These are phyloP conservation scores for Fusarium subtropicale DNA, from an alignment of 2,329 filamentous ascomycete species.

Conservation along the genomic window DNA sequence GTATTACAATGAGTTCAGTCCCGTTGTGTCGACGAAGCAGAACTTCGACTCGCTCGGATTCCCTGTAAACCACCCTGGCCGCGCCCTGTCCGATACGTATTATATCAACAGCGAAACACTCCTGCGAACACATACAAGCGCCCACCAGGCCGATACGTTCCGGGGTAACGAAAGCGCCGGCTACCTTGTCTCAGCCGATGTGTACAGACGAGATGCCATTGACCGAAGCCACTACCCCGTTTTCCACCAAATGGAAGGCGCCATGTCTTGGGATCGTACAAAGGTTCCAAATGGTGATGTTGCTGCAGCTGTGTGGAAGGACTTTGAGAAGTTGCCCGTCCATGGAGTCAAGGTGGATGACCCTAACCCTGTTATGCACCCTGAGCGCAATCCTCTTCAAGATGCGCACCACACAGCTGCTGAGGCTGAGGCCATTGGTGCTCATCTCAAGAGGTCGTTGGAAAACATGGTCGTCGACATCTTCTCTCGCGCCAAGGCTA, in stretches of 20 bases:
- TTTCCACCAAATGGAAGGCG: slow-evolving; percentile 99
- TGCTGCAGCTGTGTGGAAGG: slow-evolving; percentile 73
- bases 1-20: slow-evolving; percentile 81
- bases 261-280: slow-evolving; percentile 84
- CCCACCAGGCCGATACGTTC: slow-evolving; percentile 89
- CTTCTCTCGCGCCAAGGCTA: slow-evolving; percentile 80
- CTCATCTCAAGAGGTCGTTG: slow-evolving; percentile 88
- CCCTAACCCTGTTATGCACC: slow-evolving; percentile 80
- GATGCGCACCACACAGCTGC: slow-evolving; percentile 73
- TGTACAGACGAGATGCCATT: slow-evolving; percentile 94
- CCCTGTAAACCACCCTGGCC: slow-evolving; percentile 85
- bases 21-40: slow-evolving; percentile 84
- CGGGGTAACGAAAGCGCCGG: slow-evolving; percentile 77
- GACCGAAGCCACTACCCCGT: slow-evolving; percentile 95
- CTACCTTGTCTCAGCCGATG: slow-evolving; percentile 92
- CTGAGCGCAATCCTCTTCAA: slow-evolving; percentile 86
- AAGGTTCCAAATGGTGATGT: slow-evolving; percentile 69
- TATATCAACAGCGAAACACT: slow-evolving; percentile 89
- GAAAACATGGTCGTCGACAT: slow-evolving; percentile 92
- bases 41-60: slow-evolving; percentile 99
- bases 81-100: slow-evolving; percentile 91
- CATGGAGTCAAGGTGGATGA: slow-evolving; percentile 86
- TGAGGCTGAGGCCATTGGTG: slow-evolving; percentile 84
- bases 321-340: slow-evolving; percentile 76
- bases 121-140: slow-evolving; percentile 92